These are phyloP conservation scores for Pistacia atlantica DNA, from an alignment of 345 rosid species.

Conservation along the genomic window DNA sequence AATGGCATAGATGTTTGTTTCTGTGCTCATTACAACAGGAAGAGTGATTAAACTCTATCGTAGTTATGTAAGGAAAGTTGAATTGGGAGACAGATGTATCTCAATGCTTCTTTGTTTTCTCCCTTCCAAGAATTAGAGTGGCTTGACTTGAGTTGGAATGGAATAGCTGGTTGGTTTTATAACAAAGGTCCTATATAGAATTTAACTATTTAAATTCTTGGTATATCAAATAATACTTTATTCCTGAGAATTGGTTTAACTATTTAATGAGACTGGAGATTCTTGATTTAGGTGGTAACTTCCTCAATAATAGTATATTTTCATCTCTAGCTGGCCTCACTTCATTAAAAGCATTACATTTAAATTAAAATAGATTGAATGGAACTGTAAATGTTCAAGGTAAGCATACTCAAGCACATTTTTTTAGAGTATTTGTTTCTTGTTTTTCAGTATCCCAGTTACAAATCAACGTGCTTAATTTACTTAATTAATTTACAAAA, in stretches of 20 bases:
- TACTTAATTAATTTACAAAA: no score
- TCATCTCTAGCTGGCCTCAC: slow-evolving; percentile 10
- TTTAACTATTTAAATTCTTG: no score
- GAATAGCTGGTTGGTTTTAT: background rate
- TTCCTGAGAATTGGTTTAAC: no score
- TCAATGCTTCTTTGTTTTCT: background rate
- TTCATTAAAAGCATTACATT: background rate
- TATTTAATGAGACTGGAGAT: no score
- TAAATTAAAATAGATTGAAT: background rate
- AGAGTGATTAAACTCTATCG: background rate
- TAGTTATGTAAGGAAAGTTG: background rate
- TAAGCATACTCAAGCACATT: background rate
- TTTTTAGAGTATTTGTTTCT: no score
- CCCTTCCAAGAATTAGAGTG: background rate
- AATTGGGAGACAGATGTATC: background rate
- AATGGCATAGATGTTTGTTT: no score
- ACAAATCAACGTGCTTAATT: no score
- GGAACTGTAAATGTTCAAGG: background rate
- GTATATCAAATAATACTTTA: no score
- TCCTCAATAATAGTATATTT: background rate
- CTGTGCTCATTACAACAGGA: background rate
- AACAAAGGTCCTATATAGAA: background rate
- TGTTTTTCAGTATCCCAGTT: no score
- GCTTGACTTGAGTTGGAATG: background rate
- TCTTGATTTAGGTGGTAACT: slow-evolving; percentile 1